These are phyloP conservation scores for Candida chauliodis DNA, from an alignment of 805 yeast genomes.

Conservation along the genomic window DNA sequence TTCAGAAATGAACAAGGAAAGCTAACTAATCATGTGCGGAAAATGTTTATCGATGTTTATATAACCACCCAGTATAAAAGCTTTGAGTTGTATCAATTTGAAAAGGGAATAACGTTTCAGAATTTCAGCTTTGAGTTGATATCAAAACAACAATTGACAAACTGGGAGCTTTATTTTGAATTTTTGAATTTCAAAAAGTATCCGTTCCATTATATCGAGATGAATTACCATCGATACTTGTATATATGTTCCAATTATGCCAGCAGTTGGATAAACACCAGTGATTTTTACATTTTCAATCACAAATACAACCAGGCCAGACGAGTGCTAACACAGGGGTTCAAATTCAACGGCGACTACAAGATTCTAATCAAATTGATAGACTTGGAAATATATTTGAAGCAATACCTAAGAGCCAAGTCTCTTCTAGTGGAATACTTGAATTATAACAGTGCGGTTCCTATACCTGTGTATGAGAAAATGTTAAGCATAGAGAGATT, in stretches of 20 bases:
- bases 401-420: conserved; percentile 36
- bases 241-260: conserved; percentile 44
- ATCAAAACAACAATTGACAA: conserved; percentile 46
- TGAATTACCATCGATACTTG: conserved; percentile 48
- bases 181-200: conserved; percentile 43
- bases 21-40: conserved; percentile 38
- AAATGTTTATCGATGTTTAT: conserved; percentile 49
- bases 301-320: conserved; percentile 34
- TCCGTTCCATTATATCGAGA: conserved; percentile 20
- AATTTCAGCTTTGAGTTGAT: conserved; percentile 33
- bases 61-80: conserved; percentile 53
- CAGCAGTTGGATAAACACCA: conserved; percentile 48
- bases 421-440: conserved; percentile 27
- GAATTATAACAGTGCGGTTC: conserved; percentile 18
- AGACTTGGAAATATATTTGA: conserved; percentile 41
- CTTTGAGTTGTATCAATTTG: conserved; percentile 49
- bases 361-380: conserved; percentile 37
- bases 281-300: conserved; percentile 37
- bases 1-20: conserved; percentile 16
- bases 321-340: conserved; percentile 34
- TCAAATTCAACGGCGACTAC: conserved; percentile 23
- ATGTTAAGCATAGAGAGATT: conserved; percentile 41
- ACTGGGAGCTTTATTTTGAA: conserved; percentile 58
- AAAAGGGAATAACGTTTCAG: conserved; percentile 32
- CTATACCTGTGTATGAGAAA: conserved; percentile 38